Evolutionary conservation across 352 stramenopile genomes (phyloP).

Genomic region (Pythium pyrilobum): DNA sequence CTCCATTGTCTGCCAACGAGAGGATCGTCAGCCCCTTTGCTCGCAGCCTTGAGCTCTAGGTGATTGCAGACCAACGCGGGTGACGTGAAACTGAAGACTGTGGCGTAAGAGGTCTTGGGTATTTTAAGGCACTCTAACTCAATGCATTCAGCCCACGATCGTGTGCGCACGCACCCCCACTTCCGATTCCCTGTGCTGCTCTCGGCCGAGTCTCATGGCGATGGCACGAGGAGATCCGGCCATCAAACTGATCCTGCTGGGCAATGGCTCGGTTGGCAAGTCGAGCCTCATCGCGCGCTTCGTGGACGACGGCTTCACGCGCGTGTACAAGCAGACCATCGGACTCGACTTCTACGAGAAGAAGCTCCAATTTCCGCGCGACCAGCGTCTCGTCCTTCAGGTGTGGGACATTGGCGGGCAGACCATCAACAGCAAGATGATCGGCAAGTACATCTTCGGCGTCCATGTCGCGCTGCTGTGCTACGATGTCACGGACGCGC

Average conservation of each 20-base stretch:
- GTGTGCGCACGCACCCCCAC: background rate
- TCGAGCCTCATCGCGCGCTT: constrained; percentile 82
- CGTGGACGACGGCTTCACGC: constrained; percentile 71
- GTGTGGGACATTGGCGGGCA: constrained; percentile 89
- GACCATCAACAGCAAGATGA: constrained; percentile 86
- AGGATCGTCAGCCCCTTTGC: too few species aligned
- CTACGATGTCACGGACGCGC: constrained; percentile 83
- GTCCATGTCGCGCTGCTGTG: constrained; percentile 77
- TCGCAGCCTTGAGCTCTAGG: too few species aligned
- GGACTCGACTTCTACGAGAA: constrained; percentile 88
- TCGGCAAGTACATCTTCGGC: constrained; percentile 80
- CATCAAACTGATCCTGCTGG: constrained; percentile 83
- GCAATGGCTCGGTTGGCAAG: constrained; percentile 86
- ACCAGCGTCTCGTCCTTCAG: constrained; percentile 72
- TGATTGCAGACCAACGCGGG: too few species aligned
- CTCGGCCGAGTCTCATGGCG: background rate
- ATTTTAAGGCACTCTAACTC: constrained; percentile 10
- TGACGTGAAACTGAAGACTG: background rate
- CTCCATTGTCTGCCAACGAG: too few species aligned
- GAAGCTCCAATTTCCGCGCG: constrained; percentile 65
- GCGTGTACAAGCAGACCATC: constrained; percentile 85
- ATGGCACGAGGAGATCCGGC: constrained; percentile 35
- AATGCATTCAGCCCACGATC: too few species aligned
- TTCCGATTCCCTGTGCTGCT: background rate
- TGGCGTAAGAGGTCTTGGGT: background rate